Evolutionary conservation across 2,329 filamentous ascomycete genomes (phyloP).

Genomic region (Didymella pomorum): DNA sequence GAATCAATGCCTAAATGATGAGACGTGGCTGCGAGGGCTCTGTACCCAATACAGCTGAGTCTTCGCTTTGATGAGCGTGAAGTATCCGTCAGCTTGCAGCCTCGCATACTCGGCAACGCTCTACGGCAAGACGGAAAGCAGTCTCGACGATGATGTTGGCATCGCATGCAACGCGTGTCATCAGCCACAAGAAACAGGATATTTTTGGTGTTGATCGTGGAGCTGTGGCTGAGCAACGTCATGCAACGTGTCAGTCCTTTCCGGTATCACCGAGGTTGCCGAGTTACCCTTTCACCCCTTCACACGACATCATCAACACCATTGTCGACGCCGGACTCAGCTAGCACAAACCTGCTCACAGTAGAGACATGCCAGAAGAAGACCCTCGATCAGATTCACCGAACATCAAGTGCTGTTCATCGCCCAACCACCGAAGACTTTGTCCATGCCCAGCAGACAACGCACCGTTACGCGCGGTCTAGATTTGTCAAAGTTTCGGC

Average conservation of each 20-base stretch:
- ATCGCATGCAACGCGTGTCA: slow-evolving; percentile 9
- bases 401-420: background rate
- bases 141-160: background rate
- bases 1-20: background rate
- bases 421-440: background rate
- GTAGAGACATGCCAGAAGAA: background rate
- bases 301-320: slow-evolving; percentile 7
- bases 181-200: slow-evolving; percentile 18
- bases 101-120: background rate
- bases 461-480: slow-evolving; percentile 5
- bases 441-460: background rate
- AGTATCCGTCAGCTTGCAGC: background rate
- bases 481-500: background rate
- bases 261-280: slow-evolving; percentile 15
- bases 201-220: slow-evolving; percentile 16
- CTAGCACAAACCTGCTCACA: background rate
- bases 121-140: background rate
- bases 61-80: background rate
- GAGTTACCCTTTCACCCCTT: slow-evolving; percentile 13
- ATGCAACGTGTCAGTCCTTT: slow-evolving; percentile 13
- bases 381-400: slow-evolving; percentile 1
- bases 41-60: background rate
- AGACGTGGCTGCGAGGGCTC: background rate
- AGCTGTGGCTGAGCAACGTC: slow-evolving; percentile 20
- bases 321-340: background rate